Base-by-base conservation (phyloP, 2,329 filamentous ascomycete genomes). In the Pseudocercospora pini-densiflorae region DNA sequence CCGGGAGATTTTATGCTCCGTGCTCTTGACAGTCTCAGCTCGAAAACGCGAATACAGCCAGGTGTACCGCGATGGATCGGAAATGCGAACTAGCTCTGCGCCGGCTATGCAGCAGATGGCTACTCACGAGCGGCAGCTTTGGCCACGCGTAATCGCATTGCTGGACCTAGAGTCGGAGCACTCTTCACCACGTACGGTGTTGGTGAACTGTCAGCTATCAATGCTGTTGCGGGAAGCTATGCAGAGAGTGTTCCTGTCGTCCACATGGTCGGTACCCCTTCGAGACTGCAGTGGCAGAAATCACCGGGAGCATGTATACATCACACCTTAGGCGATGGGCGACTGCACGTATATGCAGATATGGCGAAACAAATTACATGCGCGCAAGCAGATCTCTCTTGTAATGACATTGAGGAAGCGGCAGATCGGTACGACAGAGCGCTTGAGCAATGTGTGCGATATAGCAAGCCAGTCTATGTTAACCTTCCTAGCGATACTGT, bases 111-210 rank as follows among this genome's bases (percentile, higher is more conserved):
- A 0, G 84, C 85, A 2, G 87, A 89, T 67, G 87, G 85, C 14
- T 68, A 68, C 40, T 61, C 67, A 21, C 51, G 63, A 47, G 40
- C 62, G 45, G 63, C 64, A 45, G 31, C 21, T 33, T 45, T 57
- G 31, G 49, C 60, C 16, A 47, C 33, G n/a, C 9, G 12, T 2
- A 16, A 24, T 8, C n/a, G 21, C 19, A 36, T n/a, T 21, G 16
- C 33, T 10, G 21, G 24, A 4, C 60, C 60, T 24, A 47, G 57
- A 33, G 60, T 80, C 2, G 81, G 81, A 10, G 79, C 79, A 62
- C 72, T 88, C 8, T 78, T 89, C 36, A 89, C 87, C 0, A 88
- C 87, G 0, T 88, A 88, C 70, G 87, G 87, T 4, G 87, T 89
- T 1, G 87, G 87, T 16, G 81, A 83, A 67, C 70, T 83, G 7